phyloP scores from a whole-genome alignment of 2,329 filamentous ascomycete genomes.

The Penicillium palitans region DNA sequence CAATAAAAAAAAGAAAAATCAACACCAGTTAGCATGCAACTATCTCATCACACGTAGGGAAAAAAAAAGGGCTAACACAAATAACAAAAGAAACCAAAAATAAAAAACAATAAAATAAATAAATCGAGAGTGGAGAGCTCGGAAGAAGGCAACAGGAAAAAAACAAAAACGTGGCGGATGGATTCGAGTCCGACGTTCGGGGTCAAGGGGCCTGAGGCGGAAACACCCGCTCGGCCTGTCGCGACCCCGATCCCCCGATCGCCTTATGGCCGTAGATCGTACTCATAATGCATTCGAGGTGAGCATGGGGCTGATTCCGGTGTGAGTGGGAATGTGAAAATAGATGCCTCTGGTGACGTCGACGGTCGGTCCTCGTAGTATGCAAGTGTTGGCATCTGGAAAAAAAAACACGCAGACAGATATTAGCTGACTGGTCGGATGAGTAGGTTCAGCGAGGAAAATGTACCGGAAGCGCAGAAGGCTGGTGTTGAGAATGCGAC shows the following conservation, averaged over 20 bases:
- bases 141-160: neutral
- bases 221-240: slow-evolving; percentile 8
- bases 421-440: slow-evolving; percentile 33
- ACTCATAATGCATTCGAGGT: slow-evolving; percentile 35
- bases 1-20: slow-evolving; percentile 4
- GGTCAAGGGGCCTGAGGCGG: slow-evolving; percentile 3
- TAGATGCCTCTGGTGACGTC: slow-evolving; percentile 43
- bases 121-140: neutral
- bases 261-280: slow-evolving; percentile 22
- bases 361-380: slow-evolving; percentile 43
- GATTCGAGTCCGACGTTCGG: neutral
- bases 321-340: slow-evolving; percentile 43
- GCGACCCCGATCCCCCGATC: slow-evolving; percentile 1
- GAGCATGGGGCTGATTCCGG: slow-evolving; percentile 45
- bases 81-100: neutral
- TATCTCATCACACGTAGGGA: slow-evolving; percentile 12
- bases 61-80: neutral
- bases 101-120: slow-evolving; percentile 2
- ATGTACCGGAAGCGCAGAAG: slow-evolving; percentile 46
- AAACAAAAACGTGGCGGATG: neutral
- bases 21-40: slow-evolving; percentile 14
- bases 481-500: slow-evolving; percentile 33
- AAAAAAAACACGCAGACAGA: slow-evolving; percentile 13
- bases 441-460: slow-evolving; percentile 34
- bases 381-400: slow-evolving; percentile 29